Evolutionary conservation across 495 filamentous ascomycete species (phyloP).

Genomic region (Penicillium nucicola): DNA sequence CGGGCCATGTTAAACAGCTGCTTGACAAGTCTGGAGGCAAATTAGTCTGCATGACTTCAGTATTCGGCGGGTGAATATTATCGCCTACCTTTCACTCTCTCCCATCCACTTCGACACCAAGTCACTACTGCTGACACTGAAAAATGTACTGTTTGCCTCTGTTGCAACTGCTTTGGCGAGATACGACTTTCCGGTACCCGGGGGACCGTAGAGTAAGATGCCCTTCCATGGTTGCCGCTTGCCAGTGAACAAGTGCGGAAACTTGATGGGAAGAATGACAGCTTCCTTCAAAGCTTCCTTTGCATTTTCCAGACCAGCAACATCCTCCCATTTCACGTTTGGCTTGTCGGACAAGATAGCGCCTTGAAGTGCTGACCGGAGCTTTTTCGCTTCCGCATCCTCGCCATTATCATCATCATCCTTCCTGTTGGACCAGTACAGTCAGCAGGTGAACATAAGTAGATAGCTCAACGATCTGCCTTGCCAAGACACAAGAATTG

Average conservation of each 20-base stretch:
- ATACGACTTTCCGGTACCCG: constrained; percentile 95
- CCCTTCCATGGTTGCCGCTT: constrained; percentile 98
- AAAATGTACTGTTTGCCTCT: constrained; percentile 99
- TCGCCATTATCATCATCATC: constrained; percentile 65
- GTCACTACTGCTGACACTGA: constrained; percentile 95
- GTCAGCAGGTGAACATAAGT: constrained; percentile 7
- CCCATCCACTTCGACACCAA: constrained; percentile 99
- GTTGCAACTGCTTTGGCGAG: constrained; percentile 96
- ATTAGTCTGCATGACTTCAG: not conserved
- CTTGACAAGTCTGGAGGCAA: constrained; percentile 73
- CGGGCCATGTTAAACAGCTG: constrained; percentile 97
- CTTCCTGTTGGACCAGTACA: constrained; percentile 29
- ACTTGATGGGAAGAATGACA: constrained; percentile 95
- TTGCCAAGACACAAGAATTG: not conserved
- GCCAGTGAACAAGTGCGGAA: constrained; percentile 93
- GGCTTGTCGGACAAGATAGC: constrained; percentile 94
- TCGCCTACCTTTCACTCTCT: constrained; percentile 82
- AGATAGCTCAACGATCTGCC: not conserved
- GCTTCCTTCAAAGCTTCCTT: constrained; percentile 98
- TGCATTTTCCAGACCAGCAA: constrained; percentile 90
- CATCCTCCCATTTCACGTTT: constrained; percentile 95
- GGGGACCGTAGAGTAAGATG: constrained; percentile 92
- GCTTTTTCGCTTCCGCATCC: constrained; percentile 92
- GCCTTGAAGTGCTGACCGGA: constrained; percentile 83
- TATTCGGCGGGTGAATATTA: not conserved